phyloP scores from a whole-genome alignment of 805 yeast genomes.

The Yamadazyma insecticola region DNA sequence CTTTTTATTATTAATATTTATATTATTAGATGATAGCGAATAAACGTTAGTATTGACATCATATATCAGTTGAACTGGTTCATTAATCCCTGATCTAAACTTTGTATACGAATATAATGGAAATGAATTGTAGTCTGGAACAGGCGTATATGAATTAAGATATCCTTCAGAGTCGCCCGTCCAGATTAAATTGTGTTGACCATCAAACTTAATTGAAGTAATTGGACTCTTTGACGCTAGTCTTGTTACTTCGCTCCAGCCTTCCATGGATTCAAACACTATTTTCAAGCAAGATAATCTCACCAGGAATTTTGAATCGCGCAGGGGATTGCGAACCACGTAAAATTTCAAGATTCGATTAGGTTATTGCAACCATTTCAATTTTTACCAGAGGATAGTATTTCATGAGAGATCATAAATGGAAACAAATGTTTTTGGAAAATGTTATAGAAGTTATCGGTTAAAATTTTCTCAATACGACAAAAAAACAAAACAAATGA shows the following conservation, averaged over 20 bases:
- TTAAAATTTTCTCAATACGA: too few species aligned
- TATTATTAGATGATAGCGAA: constrained; percentile 25
- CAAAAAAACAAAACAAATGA: too few species aligned
- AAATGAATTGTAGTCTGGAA: constrained; percentile 9
- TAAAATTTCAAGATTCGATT: too few species aligned
- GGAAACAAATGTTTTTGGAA: too few species aligned
- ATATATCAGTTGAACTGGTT: constrained; percentile 23
- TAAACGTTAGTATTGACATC: constrained; percentile 29
- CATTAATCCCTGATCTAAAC: constrained; percentile 21
- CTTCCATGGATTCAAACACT: too few species aligned
- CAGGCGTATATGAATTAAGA: constrained; percentile 28
- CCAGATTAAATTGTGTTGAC: constrained; percentile 77
- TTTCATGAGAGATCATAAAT: too few species aligned
- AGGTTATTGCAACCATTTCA: too few species aligned
- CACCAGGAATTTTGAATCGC: too few species aligned
- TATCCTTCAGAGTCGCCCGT: constrained; percentile 65
- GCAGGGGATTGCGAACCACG: too few species aligned
- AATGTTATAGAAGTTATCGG: too few species aligned
- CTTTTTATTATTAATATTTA: constrained; percentile 31
- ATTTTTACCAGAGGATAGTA: too few species aligned
- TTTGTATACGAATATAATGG: constrained; percentile 32
- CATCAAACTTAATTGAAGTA: constrained; percentile 52
- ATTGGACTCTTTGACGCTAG: constrained; percentile 10
- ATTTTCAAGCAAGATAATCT: too few species aligned
- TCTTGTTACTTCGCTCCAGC: constrained; percentile 44